Conservation (phyloP, 2,329 filamentous ascomycete species). For the Apiospora saccharicola region DNA sequence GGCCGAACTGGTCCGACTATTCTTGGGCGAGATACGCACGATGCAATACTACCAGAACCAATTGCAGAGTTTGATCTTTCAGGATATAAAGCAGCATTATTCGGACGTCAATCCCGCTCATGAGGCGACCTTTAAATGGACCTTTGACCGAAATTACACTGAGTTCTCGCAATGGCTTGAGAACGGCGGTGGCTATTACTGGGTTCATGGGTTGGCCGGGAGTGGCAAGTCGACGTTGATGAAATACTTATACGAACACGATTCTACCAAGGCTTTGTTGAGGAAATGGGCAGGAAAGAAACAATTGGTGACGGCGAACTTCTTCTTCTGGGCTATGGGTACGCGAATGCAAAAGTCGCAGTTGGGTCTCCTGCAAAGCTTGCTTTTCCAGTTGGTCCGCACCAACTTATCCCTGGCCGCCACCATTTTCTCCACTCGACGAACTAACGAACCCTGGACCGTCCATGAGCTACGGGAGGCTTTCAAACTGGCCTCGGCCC, state of each 20-base stretch:
- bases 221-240: background rate
- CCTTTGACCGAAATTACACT: background rate
- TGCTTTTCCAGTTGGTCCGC: slow-evolving; percentile 2
- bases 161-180: background rate
- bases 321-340: background rate
- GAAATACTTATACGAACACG: background rate
- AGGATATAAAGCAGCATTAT: background rate
- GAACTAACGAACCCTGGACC: background rate
- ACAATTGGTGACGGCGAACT: background rate
- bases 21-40: background rate
- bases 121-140: background rate
- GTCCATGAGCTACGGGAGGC: background rate
- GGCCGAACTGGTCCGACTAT: background rate
- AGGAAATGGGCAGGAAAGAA: background rate
- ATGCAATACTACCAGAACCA: background rate
- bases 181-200: background rate
- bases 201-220: background rate
- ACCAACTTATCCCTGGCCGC: background rate
- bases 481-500: background rate
- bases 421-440: background rate
- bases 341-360: slow-evolving; percentile 5
- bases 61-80: background rate
- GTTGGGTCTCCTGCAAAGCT: background rate
- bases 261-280: background rate
- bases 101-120: background rate